A percentile compares a stretch with the other conserved stretches of the same genome.
Conservation (phyloP, 2,329 filamentous ascomycete species). For the Fusarium sp. region DNA sequence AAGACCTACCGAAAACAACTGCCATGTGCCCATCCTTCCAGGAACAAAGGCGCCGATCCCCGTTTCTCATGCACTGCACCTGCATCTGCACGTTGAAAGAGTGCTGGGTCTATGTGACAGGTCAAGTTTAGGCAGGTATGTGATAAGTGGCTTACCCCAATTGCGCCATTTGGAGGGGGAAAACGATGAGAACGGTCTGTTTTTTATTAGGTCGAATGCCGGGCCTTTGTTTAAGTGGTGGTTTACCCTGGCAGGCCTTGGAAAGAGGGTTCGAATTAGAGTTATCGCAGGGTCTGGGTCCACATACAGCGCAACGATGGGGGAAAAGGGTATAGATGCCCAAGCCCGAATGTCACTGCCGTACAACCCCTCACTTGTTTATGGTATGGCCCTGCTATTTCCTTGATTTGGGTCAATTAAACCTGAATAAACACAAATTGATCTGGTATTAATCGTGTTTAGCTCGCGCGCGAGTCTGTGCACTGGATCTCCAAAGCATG, state of each 20-base stretch:
- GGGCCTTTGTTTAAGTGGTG: neutral
- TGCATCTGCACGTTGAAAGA: neutral
- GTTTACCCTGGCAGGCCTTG: neutral
- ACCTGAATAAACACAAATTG: neutral
- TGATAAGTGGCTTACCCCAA: neutral
- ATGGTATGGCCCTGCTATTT: neutral
- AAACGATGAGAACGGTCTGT: conserved; percentile 4
- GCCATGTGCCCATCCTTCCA: neutral
- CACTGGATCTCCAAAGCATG: neutral
- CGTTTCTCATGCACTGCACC: neutral
- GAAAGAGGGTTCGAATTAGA: neutral
- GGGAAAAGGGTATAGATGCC: neutral
- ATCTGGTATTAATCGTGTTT: neutral
- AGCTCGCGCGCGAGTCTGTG: neutral
- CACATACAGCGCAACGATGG: neutral
- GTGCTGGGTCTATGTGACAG: neutral
- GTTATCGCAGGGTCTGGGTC: neutral
- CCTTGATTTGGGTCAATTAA: neutral
- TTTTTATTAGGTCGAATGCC: neutral
- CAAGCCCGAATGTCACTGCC: neutral
- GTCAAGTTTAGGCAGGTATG: neutral
- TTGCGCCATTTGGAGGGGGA: neutral
- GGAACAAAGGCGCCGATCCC: neutral
- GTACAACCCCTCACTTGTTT: neutral
- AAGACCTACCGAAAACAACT: neutral